phyloP scores from a whole-genome alignment of 257 asterid species.

The Coffea canephora region DNA sequence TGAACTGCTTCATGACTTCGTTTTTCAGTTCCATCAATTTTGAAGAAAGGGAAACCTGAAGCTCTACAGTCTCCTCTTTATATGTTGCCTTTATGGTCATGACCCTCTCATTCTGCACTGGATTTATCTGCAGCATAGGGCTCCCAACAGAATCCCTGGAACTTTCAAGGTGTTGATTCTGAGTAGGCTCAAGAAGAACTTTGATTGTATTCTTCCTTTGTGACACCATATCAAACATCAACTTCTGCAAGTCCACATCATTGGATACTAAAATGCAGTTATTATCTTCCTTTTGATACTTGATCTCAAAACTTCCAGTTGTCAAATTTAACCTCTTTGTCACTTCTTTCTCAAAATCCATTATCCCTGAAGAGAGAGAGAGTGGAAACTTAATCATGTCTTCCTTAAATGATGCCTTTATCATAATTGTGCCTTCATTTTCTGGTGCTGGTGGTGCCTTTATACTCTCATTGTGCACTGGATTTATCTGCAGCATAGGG shows the following conservation, averaged over 20 bases:
- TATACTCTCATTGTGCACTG: neutral
- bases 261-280: slow-evolving; percentile 5
- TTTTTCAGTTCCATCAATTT: neutral
- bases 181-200: neutral
- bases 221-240: neutral
- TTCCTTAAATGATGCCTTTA: slow-evolving; percentile 10
- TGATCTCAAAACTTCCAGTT: slow-evolving; percentile 4
- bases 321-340: slow-evolving; percentile 21
- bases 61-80: neutral
- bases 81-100: neutral
- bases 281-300: slow-evolving; percentile 14
- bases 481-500: too few species aligned
- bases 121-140: too few species aligned
- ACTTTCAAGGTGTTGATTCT: neutral
- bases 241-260: slow-evolving; percentile 11
- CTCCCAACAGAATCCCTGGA: neutral
- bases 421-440: slow-evolving; percentile 3
- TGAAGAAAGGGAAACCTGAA: neutral
- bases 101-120: neutral
- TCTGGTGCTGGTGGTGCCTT: neutral
- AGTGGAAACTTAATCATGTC: slow-evolving; percentile 24
- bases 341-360: slow-evolving; percentile 18
- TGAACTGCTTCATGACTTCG: neutral
- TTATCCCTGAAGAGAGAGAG: slow-evolving; percentile 11
- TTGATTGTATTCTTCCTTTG: neutral